Evolutionary conservation across 208 protist species (phyloP).

Genomic region (Trypanosoma melophagium): DNA sequence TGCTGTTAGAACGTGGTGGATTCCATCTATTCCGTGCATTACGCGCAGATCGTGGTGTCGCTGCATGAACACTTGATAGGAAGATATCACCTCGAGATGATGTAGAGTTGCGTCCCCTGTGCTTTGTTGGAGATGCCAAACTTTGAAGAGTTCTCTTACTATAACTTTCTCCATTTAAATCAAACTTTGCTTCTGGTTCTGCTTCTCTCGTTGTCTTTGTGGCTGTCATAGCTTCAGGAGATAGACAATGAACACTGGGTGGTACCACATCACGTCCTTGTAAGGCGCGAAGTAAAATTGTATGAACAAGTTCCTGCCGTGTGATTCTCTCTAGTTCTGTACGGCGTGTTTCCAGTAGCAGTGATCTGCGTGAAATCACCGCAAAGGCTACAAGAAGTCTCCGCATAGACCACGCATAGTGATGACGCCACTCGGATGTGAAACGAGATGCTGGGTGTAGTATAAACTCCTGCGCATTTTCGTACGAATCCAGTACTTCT

Average conservation of each 20-base stretch:
- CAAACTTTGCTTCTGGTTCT: neutral
- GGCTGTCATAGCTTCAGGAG: neutral
- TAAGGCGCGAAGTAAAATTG: slow-evolving; percentile 23
- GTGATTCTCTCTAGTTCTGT: slow-evolving; percentile 16
- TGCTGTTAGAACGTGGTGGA: slow-evolving; percentile 1
- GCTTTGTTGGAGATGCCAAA: no score
- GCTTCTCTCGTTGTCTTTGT: neutral
- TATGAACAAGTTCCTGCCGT: slow-evolving; percentile 22
- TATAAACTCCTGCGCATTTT: slow-evolving; percentile 17
- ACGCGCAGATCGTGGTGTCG: neutral
- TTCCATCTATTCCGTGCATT: slow-evolving; percentile 8
- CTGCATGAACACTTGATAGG: no score
- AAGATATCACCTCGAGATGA: no score
- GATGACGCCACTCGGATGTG: slow-evolving; percentile 9
- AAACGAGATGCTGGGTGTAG: neutral
- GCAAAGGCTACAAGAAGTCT: slow-evolving; percentile 18
- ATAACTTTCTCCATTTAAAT: neutral
- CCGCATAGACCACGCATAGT: slow-evolving; percentile 14
- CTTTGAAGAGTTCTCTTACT: no score
- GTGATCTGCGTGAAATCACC: neutral
- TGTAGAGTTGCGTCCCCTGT: no score
- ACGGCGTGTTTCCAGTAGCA: neutral
- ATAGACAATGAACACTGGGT: neutral
- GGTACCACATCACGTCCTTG: slow-evolving; percentile 15
- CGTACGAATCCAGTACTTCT: slow-evolving; percentile 8